Conservation (phyloP, 768 basidiomycete species). For the Tricholoma bakamatsutake region DNA sequence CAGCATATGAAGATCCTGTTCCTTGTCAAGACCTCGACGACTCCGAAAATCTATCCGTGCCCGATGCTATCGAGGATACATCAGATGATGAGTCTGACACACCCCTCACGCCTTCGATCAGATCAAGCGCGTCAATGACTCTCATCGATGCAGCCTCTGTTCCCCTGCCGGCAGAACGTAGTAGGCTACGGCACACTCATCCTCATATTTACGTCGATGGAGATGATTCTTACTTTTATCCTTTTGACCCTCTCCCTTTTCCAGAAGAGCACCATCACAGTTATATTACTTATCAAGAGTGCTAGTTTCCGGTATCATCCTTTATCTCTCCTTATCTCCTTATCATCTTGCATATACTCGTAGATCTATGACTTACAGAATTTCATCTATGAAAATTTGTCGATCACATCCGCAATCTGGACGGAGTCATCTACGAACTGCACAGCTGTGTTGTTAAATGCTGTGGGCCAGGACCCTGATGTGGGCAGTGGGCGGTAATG, state of each 20-base stretch:
- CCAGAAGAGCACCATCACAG: conserved; percentile 43
- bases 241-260: conserved; percentile 69
- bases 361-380: not conserved
- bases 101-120: conserved; percentile 54
- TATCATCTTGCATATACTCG: conserved; percentile 2
- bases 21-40: conserved; percentile 62
- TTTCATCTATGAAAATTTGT: not conserved
- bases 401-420: not conserved
- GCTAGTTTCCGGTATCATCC: conserved; percentile 39
- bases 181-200: conserved; percentile 39
- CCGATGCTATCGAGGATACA: conserved; percentile 78
- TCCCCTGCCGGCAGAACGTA: conserved; percentile 45
- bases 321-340: conserved; percentile 17
- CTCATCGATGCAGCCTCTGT: conserved; percentile 46
- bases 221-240: conserved; percentile 55
- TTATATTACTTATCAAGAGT: conserved; percentile 59
- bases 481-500: conserved; percentile 42
- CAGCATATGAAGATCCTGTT: conserved; percentile 47
- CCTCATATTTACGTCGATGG: conserved; percentile 60
- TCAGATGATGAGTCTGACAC: conserved; percentile 84
- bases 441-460: conserved; percentile 63
- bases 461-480: conserved; percentile 46
- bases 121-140: conserved; percentile 51
- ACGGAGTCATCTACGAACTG: conserved; percentile 36
- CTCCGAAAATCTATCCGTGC: conserved; percentile 62